Evolutionary conservation across 2,329 filamentous ascomycete genomes (phyloP), one percentile per base, ranked within the genome.

Genomic region (Fusarium succisae): DNA sequence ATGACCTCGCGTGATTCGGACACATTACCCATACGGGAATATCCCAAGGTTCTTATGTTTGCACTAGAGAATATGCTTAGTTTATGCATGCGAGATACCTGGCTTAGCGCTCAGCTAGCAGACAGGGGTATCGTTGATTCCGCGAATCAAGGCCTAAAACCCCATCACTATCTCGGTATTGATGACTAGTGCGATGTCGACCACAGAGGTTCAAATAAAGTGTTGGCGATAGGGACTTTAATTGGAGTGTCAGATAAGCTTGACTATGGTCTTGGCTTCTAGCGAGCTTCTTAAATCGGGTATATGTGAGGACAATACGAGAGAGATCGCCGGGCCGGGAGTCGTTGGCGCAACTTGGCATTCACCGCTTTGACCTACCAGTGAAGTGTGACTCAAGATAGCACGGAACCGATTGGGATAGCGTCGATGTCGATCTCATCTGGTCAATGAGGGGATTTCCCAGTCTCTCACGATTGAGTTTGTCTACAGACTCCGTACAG

Each of bases 41-140:
- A 50, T 70, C 18, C 50, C 18, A 41, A 70, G 67, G 67, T 59
- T 50, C 67, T 70, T 70, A 70, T 70, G 67, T 70, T 47, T 58
- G 41, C 35, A 60, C 66, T 70, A 70, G n/a, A 39, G 41, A 54
- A 47, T 70, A 70, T 70, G 67, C 67, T 70, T 70, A 47, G 44
- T 66, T 70, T 70, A 70, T 70, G 67, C 67, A 66, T 66, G 67
- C 66, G 24, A 15, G 37, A 59, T 44, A 43, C 66, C 47, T 59
- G 20, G 47, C 32, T 55, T 70, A 66, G 67, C 66, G 66, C 30
- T 39, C 41, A 28, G n/a, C 59, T 66, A 53, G 28, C 10, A 32
- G 47, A 37, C 67, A 48, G 45, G 60, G 60, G 41, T 63, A 38
- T 18, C 30, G 8, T n/a, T 26, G 32, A 57, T 66, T 66, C 67